Conservation (phyloP, 1,139 yeast species). For the Pichia sp. region DNA sequence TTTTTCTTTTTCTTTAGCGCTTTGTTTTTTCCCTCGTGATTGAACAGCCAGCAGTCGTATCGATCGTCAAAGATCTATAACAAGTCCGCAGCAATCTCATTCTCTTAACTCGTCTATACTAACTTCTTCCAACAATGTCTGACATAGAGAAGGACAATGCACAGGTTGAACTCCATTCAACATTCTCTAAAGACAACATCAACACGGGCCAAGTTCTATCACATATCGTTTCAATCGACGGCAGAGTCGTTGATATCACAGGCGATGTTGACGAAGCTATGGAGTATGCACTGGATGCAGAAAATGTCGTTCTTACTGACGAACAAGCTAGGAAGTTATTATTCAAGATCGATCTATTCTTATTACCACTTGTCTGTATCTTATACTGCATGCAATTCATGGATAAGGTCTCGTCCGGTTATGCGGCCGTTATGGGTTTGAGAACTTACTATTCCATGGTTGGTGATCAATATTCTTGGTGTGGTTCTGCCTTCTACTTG, state of each 20-base stretch:
- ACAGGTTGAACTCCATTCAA: constrained; percentile 15
- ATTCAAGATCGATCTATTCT: constrained; percentile 52
- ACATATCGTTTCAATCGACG: constrained; percentile 35
- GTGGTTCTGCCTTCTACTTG: constrained; percentile 54
- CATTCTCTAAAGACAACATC: constrained; percentile 34
- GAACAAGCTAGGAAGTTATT: constrained; percentile 37
- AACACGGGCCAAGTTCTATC: constrained; percentile 32
- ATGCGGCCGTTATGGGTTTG: constrained; percentile 58
- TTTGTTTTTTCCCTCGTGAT: too few species aligned
- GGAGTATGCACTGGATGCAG: constrained; percentile 29
- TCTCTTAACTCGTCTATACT: too few species aligned
- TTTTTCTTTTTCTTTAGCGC: too few species aligned
- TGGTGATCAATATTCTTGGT: constrained; percentile 55
- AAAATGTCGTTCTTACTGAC: constrained; percentile 23
- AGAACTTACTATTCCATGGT: constrained; percentile 46
- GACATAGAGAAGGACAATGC: constrained; percentile 18
- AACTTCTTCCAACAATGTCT: constrained; percentile 12
- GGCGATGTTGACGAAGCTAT: constrained; percentile 35
- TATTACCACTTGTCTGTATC: constrained; percentile 55
- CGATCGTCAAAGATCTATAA: too few species aligned
- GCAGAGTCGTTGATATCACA: constrained; percentile 34
- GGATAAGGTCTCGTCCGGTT: constrained; percentile 60
- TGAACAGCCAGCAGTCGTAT: too few species aligned
- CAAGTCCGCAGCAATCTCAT: too few species aligned
- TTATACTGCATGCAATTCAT: constrained; percentile 60